Conservation (phyloP, 805 yeast genomes). For the Yarrowia phangngaensis region DNA sequence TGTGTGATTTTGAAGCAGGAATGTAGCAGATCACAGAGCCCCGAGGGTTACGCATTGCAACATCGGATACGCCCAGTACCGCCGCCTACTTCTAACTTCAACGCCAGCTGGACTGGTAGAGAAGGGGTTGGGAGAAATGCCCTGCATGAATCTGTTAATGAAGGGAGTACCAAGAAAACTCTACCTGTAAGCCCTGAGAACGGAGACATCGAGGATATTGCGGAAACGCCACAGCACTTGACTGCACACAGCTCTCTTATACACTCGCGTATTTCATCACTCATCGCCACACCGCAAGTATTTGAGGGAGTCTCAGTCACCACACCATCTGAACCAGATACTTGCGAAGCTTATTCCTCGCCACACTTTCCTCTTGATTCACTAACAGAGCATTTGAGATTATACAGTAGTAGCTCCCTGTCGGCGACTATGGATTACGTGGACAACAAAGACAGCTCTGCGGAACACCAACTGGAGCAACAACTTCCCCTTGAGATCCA, state of each 20-base stretch:
- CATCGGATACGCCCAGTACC: constrained; percentile 6
- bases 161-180: too few relatives aligned
- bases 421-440: constrained; percentile 21
- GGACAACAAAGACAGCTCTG: not conserved
- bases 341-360: constrained; percentile 24
- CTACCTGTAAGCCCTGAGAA: too few relatives aligned
- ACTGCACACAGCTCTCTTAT: constrained; percentile 4
- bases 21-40: constrained; percentile 24
- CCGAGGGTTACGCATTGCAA: constrained; percentile 22
- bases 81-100: constrained; percentile 13
- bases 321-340: constrained; percentile 9
- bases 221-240: not conserved
- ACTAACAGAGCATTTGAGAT: constrained; percentile 24
- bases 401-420: constrained; percentile 10
- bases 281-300: constrained; percentile 14
- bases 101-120: too few relatives aligned
- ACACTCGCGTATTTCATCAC: constrained; percentile 13
- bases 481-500: constrained; percentile 7
- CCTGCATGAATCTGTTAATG: too few relatives aligned
- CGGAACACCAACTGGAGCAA: constrained; percentile 10
- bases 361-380: constrained; percentile 25
- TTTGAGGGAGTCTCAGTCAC: constrained; percentile 19
- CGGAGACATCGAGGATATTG: too few relatives aligned
- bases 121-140: too few relatives aligned
- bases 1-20: constrained; percentile 22